Percentiles rank a stretch among this genome's conserved stretches.
Evolutionary conservation across 768 basidiomycete genomes (phyloP).

Genomic region (Amanita subjunquillea): DNA sequence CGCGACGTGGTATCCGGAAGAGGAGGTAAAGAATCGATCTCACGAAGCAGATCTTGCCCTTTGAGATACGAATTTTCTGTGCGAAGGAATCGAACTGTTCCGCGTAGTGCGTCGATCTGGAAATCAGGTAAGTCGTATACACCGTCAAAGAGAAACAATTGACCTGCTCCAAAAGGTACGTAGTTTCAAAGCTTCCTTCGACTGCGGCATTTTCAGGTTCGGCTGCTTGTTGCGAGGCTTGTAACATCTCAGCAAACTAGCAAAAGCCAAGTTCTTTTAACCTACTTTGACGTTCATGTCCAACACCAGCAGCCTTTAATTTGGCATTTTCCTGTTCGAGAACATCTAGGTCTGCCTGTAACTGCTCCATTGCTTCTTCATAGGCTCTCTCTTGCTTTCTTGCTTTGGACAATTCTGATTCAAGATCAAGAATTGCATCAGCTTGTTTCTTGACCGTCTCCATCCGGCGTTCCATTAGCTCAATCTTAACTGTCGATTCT

Average conservation of each 20-base stretch:
- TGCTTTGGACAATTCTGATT: constrained; percentile 68
- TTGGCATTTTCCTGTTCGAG: constrained; percentile 85
- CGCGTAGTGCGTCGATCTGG: constrained; percentile 84
- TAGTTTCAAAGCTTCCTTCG: constrained; percentile 80
- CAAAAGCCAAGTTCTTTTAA: neutral
- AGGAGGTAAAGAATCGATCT: constrained; percentile 65
- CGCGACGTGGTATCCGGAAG: constrained; percentile 41
- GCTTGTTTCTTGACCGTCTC: constrained; percentile 88
- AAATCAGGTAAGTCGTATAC: constrained; percentile 1
- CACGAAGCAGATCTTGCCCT: constrained; percentile 80
- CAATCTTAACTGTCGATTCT: constrained; percentile 85
- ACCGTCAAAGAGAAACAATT: constrained; percentile 7
- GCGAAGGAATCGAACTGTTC: constrained; percentile 86
- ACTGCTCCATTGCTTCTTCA: constrained; percentile 88
- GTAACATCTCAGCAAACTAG: constrained; percentile 15
- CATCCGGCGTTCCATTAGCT: constrained; percentile 88
- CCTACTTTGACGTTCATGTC: constrained; percentile 67
- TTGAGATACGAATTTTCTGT: constrained; percentile 91
- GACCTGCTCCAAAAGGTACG: constrained; percentile 84
- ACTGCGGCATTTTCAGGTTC: constrained; percentile 56
- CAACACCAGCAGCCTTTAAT: constrained; percentile 57
- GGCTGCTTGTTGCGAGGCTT: constrained; percentile 30
- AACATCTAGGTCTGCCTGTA: constrained; percentile 80
- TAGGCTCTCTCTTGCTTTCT: constrained; percentile 85
- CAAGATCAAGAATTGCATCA: constrained; percentile 74